A percentile compares a stretch with the other conserved stretches of the same genome.
phyloP scores from a whole-genome alignment of 2,329 filamentous ascomycete genomes.

The Beauveria sp. region DNA sequence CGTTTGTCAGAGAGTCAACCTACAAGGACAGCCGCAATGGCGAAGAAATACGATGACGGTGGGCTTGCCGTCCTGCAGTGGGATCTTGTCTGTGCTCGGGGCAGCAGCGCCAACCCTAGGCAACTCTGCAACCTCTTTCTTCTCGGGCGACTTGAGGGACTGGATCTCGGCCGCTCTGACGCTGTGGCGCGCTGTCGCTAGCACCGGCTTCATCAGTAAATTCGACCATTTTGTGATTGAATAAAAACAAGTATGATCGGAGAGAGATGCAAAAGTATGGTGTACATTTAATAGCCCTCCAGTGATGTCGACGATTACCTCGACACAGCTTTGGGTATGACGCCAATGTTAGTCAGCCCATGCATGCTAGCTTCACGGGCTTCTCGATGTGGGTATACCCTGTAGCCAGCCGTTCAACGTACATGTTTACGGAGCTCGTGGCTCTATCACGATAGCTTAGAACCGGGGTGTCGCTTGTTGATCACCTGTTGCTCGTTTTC shows the following conservation, averaged over 20 bases:
- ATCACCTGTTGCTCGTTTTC: neutral
- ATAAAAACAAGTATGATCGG: neutral
- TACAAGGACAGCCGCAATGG: slow-evolving; percentile 70
- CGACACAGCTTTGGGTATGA: neutral
- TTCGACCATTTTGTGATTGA: neutral
- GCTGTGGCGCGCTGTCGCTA: neutral
- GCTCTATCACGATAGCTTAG: neutral
- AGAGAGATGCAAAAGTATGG: neutral
- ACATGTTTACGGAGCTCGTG: neutral
- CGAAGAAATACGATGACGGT: slow-evolving; percentile 60
- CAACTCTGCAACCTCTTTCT: slow-evolving; percentile 35
- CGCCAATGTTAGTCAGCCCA: slow-evolving; percentile 3
- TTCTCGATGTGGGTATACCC: slow-evolving; percentile 1
- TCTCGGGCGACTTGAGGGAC: slow-evolving; percentile 32
- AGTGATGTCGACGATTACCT: neutral
- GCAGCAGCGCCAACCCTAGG: slow-evolving; percentile 49
- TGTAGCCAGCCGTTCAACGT: neutral
- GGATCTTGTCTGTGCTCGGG: slow-evolving; percentile 44
- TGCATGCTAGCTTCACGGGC: neutral
- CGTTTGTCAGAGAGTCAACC: slow-evolving; percentile 16
- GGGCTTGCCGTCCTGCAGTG: slow-evolving; percentile 46
- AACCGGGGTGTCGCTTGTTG: no score
- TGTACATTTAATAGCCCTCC: neutral
- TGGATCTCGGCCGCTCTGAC: slow-evolving; percentile 27
- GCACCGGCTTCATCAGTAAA: neutral